These are phyloP conservation scores for Suillus alpinus DNA, from an alignment of 768 basidiomycete genomes.

Conservation along the genomic window DNA sequence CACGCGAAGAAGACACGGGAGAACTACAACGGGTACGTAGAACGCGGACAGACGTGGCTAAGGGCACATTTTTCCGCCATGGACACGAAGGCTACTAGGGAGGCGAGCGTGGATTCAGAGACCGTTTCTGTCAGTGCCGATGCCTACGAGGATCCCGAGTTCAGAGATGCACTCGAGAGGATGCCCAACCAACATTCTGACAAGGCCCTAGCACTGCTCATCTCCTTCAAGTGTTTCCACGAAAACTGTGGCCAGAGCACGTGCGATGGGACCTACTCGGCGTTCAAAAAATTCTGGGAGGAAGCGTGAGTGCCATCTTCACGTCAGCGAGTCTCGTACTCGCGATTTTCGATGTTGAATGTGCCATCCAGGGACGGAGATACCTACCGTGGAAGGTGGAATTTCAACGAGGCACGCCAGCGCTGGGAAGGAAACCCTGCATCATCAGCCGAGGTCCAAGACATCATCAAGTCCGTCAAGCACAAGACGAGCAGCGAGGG, in stretches of 20 bases:
- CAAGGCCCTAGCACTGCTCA: background rate
- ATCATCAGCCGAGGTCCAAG: slow-evolving; percentile 16
- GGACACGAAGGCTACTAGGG: background rate
- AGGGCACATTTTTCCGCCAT: background rate
- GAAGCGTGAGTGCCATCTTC: background rate
- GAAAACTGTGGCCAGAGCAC: slow-evolving; percentile 2
- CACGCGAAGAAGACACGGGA: background rate
- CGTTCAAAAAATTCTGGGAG: slow-evolving; percentile 1
- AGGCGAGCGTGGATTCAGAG: background rate
- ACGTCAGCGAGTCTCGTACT: too few relatives aligned
- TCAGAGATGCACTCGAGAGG: background rate
- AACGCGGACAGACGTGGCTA: too few relatives aligned
- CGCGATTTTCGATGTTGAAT: too few relatives aligned
- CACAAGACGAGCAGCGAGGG: slow-evolving; percentile 16
- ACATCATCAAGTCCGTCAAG: slow-evolving; percentile 24
- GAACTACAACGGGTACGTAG: background rate
- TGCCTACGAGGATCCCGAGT: background rate
- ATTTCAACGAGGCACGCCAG: slow-evolving; percentile 18
- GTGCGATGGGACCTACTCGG: background rate
- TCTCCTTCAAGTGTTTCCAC: slow-evolving; percentile 1
- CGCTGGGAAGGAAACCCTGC: slow-evolving; percentile 29
- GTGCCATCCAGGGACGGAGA: slow-evolving; percentile 14
- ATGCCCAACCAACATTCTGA: background rate
- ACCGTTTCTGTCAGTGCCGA: background rate
- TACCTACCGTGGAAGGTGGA: slow-evolving; percentile 24